These are phyloP conservation scores for Penicillium sp. DNA, from an alignment of 2,329 filamentous ascomycete genomes.

Conservation along the genomic window DNA sequence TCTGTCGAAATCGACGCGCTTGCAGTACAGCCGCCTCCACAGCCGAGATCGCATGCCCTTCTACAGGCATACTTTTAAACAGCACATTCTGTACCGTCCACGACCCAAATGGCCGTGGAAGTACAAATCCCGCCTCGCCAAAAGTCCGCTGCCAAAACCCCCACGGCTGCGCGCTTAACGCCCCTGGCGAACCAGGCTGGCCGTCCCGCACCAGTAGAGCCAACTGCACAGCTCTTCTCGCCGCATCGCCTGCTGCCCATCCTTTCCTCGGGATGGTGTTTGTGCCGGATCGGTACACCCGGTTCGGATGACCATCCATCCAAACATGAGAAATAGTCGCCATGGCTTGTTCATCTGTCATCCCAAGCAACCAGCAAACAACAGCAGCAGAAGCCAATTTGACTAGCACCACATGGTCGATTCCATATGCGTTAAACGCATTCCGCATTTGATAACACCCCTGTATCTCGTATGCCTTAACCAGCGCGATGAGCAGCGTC, in stretches of 20 bases:
- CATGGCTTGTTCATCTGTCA: slow-evolving; percentile 32
- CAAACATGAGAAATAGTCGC: slow-evolving; percentile 40
- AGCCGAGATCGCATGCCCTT: slow-evolving; percentile 35
- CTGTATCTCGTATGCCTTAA: slow-evolving; percentile 46
- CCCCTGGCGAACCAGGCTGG: slow-evolving; percentile 28
- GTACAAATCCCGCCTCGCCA: slow-evolving; percentile 15
- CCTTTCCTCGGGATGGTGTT: slow-evolving; percentile 42
- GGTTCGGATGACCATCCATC: slow-evolving; percentile 38
- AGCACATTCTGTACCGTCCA: slow-evolving; percentile 25
- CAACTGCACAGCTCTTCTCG: slow-evolving; percentile 40
- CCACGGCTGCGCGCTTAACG: slow-evolving; percentile 31
- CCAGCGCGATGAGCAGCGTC: slow-evolving; percentile 31
- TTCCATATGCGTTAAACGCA: slow-evolving; percentile 39
- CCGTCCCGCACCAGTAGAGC: slow-evolving; percentile 27
- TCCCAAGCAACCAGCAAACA: slow-evolving; percentile 36
- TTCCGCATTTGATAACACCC: slow-evolving; percentile 37
- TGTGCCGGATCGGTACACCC: slow-evolving; percentile 31
- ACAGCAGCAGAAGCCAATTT: slow-evolving; percentile 42
- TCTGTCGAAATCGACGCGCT: slow-evolving; percentile 6
- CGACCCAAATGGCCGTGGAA: slow-evolving; percentile 16
- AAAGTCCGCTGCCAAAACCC: slow-evolving; percentile 34
- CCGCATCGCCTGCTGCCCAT: slow-evolving; percentile 43
- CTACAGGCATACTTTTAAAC: slow-evolving; percentile 28
- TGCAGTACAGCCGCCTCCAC: slow-evolving; percentile 31
- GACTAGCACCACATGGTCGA: slow-evolving; percentile 44